Evolutionary conservation across 495 filamentous ascomycete species (phyloP).

Genomic region (Tuber aestivum): DNA sequence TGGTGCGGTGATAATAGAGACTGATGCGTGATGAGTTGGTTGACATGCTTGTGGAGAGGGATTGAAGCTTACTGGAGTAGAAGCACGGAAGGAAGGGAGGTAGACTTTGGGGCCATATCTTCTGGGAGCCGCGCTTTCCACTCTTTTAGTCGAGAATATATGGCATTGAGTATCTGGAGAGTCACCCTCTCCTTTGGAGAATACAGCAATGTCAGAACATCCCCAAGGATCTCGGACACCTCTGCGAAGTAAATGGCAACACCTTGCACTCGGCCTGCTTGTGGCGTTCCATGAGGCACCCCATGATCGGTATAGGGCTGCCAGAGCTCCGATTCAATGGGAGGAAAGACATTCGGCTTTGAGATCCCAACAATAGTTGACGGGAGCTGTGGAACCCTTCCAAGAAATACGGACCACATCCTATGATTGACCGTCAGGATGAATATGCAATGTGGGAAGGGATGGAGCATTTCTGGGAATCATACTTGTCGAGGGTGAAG

Average conservation of each 20-base stretch:
- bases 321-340: constrained; percentile 34
- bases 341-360: constrained; percentile 28
- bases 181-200: constrained; percentile 57
- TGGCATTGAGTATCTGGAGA: constrained; percentile 51
- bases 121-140: constrained; percentile 60
- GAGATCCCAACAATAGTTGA: constrained; percentile 30
- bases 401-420: constrained; percentile 59
- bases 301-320: constrained; percentile 19
- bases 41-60: constrained; percentile 13
- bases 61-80: constrained; percentile 56
- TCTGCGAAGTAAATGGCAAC: constrained; percentile 51
- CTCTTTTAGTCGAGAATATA: constrained; percentile 56
- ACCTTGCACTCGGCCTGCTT: constrained; percentile 27
- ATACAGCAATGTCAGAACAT: constrained; percentile 59
- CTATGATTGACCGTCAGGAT: constrained; percentile 42
- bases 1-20: constrained; percentile 61
- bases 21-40: constrained; percentile 43
- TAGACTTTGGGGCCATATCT: constrained; percentile 53
- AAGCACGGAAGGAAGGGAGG: constrained; percentile 56
- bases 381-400: constrained; percentile 59
- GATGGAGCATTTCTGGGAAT: constrained; percentile 28
- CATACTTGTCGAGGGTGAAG: constrained; percentile 63
- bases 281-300: constrained; percentile 12
- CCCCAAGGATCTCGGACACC: constrained; percentile 62
- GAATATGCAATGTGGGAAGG: not conserved